Evolutionary conservation across 2,329 filamentous ascomycete genomes (phyloP), one percentile per base, ranked within the genome.

Genomic region (Beauveria scarabaeidicola): DNA sequence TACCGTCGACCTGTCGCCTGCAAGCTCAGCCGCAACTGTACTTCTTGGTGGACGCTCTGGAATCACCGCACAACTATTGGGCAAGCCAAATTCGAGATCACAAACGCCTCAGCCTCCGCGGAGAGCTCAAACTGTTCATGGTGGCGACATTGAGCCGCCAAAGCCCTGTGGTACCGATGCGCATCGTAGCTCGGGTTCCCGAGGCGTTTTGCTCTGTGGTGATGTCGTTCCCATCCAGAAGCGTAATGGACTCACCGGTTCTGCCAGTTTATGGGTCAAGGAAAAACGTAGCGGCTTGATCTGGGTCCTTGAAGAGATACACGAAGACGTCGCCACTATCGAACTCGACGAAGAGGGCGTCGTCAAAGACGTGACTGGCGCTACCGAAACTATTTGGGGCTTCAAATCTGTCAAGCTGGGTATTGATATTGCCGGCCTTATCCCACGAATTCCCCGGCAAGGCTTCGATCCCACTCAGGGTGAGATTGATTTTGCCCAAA

Each of bases 221-320:
- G 94, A 99, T 71, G 93, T 99, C n/a, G 91, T 99, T 19, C 94
- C 94, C 0, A 99, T 99, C 61, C 89, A 92, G 71, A 99, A 97
- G 74, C 85, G 94, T 62, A 96, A 99, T 68, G 94, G 94, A 4
- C 84, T 88, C 11, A 93, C 88, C 5, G 94, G 94, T 2, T 92
- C 94, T 61, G 94, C 94, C 41, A 97, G 92, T 73, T 77, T 99
- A 43, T 99, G 94, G 94, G 94, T 99, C 3, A 99, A 99, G 76
- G 94, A 99, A 73, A 99, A 99, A 74, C 84, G 88, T 52, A 86
- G 91, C 56, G 92, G 93, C 10, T 75, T 99, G 61, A 97, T 99
- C 62, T 99, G 94, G 94, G 94, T 99, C 9, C 76, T 99, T 2
- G 94, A 99, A 72, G 94, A 99, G 74, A 97, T 99, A 62, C 90